phyloP scores from a whole-genome alignment of 2,329 filamentous ascomycete genomes.

The Xylaria arbuscula region DNA sequence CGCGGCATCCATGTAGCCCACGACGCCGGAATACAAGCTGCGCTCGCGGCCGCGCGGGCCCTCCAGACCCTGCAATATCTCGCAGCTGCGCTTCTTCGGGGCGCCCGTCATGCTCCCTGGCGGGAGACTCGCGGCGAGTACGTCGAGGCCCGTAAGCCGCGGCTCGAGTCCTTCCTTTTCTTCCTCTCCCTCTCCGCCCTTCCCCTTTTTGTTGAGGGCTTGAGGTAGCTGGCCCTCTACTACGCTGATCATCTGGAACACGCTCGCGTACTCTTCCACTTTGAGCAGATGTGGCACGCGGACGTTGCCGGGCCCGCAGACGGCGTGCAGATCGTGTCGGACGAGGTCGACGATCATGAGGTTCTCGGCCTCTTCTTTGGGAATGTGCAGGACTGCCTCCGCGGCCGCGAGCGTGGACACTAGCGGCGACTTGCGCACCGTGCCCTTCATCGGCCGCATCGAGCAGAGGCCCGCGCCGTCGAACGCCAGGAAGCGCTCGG shows the following conservation, averaged over 20 bases:
- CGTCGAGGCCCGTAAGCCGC: conserved; percentile 74
- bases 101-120: conserved; percentile 97
- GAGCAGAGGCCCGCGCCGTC: conserved; percentile 68
- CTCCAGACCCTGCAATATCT: conserved; percentile 80
- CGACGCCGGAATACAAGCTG: conserved; percentile 86
- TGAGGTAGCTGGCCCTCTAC: conserved; percentile 75
- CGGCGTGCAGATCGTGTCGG: conserved; percentile 90
- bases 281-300: conserved; percentile 81
- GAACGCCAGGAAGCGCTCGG: conserved; percentile 84
- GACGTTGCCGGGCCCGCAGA: conserved; percentile 80
- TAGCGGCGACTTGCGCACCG: conserved; percentile 76
- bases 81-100: conserved; percentile 91
- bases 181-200: background rate
- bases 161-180: background rate
- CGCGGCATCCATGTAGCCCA: conserved; percentile 89
- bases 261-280: conserved; percentile 90
- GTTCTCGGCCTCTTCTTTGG: conserved; percentile 95
- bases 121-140: conserved; percentile 81
- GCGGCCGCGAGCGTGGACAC: conserved; percentile 78
- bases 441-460: conserved; percentile 96
- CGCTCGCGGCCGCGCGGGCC: conserved; percentile 62
- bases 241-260: conserved; percentile 91
- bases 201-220: conserved; percentile 18
- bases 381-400: conserved; percentile 76
- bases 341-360: conserved; percentile 98